Base-by-base conservation (phyloP, 257 asterid species). In the Rhazya stricta region DNA sequence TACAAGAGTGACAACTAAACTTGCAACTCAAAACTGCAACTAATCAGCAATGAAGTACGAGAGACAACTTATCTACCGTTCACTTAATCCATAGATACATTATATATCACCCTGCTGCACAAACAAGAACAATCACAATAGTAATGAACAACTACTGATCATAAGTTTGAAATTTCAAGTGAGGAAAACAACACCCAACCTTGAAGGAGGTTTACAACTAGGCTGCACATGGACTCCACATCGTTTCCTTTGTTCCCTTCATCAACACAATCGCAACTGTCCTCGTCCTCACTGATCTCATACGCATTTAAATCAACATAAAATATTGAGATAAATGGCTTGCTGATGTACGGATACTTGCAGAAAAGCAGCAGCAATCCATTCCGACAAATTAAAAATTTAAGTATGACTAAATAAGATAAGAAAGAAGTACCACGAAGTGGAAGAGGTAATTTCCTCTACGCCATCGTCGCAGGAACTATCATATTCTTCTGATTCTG, bases 361-460 rank as follows among this genome's bases (percentile, higher is more conserved):
- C 34, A 60, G 37, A 60, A 1, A 67, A 67, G 45, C 10, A n/a
- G 46, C 9, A 36, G 30, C 37, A 48, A 63, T 41, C 50, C 48
- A 56, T 54, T 23, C 41, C 62, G 25, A 68, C 21, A 48, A 36
- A 37, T 67, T 54, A 5, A 46, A n/a, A 16, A 76, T 32, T 19
- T 21, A 27, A 58, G 29, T 60, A 21, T 16, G 27, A 45, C 50
- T 42, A 67, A 57, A 66, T 9, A 50, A 21, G 5, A 65, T 34
- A 13, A 21, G 45, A 39, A 18, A 34, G 25, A 41, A 71, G 62
- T 83, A 88, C 91, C 90, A 39, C 34, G 85, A 86, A 60, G 84
- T 23, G 66, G 83, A 81, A 60, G 82, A 76, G 68, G 63, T 58
- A 54, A 71, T 80, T 79, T 78, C 84, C 74, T 76, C 81, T 9